Evolutionary conservation across 2,329 filamentous ascomycete genomes (phyloP).

Genomic region (Fusarium albidum): DNA sequence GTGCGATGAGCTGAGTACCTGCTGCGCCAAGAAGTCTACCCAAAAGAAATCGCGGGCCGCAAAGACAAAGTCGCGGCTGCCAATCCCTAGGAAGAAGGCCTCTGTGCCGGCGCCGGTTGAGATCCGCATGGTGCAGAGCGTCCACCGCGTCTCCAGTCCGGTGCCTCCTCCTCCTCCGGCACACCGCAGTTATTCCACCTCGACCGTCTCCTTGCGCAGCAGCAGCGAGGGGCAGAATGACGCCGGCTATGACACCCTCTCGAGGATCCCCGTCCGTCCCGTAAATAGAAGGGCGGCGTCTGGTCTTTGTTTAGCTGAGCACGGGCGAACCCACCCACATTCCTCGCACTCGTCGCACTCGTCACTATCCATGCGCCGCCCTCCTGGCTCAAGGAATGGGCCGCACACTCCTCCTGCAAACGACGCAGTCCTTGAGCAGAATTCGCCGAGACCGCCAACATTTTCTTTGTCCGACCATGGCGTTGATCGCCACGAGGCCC

Average conservation of each 20-base stretch:
- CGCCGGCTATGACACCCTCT: conserved; percentile 38
- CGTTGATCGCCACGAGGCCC: conserved; percentile 20
- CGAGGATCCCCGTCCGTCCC: conserved; percentile 28
- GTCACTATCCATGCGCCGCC: conserved; percentile 27
- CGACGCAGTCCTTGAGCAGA: conserved; percentile 7
- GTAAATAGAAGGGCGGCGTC: conserved; percentile 39
- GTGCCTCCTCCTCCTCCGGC: conserved; percentile 50
- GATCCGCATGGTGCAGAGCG: conserved; percentile 49
- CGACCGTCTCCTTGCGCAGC: conserved; percentile 55
- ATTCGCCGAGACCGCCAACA: conserved; percentile 19
- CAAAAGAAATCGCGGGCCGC: conserved; percentile 25
- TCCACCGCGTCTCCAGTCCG: conserved; percentile 49
- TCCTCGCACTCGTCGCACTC: conserved; percentile 13
- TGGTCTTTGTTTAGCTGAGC: conserved; percentile 46
- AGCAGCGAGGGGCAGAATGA: conserved; percentile 50
- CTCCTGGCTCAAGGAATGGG: conserved; percentile 34
- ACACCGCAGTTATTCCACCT: conserved; percentile 50
- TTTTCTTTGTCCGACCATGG: conserved; percentile 38
- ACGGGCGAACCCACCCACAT: conserved; percentile 31
- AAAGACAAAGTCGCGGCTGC: conserved; percentile 36
- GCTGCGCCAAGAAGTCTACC: conserved; percentile 24
- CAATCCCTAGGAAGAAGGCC: conserved; percentile 30
- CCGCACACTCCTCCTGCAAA: conserved; percentile 6
- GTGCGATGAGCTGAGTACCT: conserved; percentile 33
- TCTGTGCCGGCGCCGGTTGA: conserved; percentile 32